Evolutionary conservation across 768 basidiomycete genomes (phyloP), one percentile per base, ranked within the genome.

Genomic region (Lepiota venenata): DNA sequence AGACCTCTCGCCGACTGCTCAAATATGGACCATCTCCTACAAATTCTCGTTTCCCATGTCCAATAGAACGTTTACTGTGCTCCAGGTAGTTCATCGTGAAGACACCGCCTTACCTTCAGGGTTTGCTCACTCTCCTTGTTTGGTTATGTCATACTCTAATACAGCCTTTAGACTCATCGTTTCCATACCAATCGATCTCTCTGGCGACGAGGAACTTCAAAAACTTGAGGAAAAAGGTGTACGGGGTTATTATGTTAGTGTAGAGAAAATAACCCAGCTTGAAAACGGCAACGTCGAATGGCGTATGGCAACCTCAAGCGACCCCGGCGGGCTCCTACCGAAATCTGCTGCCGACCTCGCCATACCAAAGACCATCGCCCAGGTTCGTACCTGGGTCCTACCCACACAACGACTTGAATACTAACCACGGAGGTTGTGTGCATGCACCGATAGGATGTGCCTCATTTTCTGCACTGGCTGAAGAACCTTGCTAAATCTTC

Each of bases 251-350:
- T 91, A 91, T 63, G 82, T 80, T 37, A 81, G 83, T 59, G 83
- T 87, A 3, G 90, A 91, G 67, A 76, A 78, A 27, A 61, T 92
- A 49, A 66, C 71, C 40, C 85, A 87, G 65, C 76, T 84, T 38
- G 79, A 79, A 16, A 71, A 80, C 56, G 89, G 85, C 47, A 78
- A 68, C 45, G 79, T 82, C 11, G 87, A 90, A 66, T 91, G 88
- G 88, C 74, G 81, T 38, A 89, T 91, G 88, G 88, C 88, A 2
- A 88, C 87, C 2, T 84, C 85, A 21, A 85, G 84, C 60, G 81
- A 79, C 2, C 81, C 87, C 11, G 87, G 86, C 21, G 89, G 89
- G 20, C 76, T 66, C 49, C 84, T 91, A 41, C 88, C 88, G 0
- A 69, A 72, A 14, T 87, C 85, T 58, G 53, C 91, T 55, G 78